Base-by-base conservation (phyloP, 331 rosid species). In the Malus hybrid region DNA sequence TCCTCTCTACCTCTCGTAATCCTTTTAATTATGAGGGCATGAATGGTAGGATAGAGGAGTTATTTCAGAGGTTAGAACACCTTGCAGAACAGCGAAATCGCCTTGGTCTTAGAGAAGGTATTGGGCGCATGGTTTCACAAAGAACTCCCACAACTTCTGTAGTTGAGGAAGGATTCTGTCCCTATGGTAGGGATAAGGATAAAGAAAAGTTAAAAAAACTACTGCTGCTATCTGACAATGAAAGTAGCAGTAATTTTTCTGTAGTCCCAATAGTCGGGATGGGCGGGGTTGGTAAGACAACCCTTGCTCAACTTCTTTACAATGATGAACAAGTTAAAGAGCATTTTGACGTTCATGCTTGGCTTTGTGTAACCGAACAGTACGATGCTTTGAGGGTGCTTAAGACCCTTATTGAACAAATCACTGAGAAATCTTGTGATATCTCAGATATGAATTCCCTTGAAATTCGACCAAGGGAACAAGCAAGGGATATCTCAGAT, bases 111-210 rank as follows among this genome's bases (percentile, higher is more conserved):
- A 68, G 36, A 54, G 75, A 66, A 71, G 50, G 50, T 46, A 39
- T 71, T 67, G 50, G 55, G 12, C 31, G 63, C 24, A 61, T 13
- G 9, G 39, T 36, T 34, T 66, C 50, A 36, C 66, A 12, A 9
- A 66, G 70, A 46, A 10, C 9, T 39, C 80, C 76, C 6, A 39
- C 69, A 1, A 60, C 48, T 16, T 36, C 81, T 6, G 65, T 68
- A 16, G 73, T 68, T 8, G 73, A 52, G 57, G 7, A 73, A 7
- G 52, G 34, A n/a, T 66, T 8, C 18, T 34, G 79, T 82, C 33
- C 70, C 74, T 46, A 79, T 79, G 24, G 63, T 74, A 3, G 83
- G 83, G 11, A 75, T 79, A 73, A 75, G 5, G 70, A 65, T n/a
- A 65, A n/a, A 34, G 70, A 65, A 34, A n/a, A 2, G 24, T 31